Evolutionary conservation across 345 rosid genomes (phyloP).

Genomic region (Erucastrum elatum): DNA sequence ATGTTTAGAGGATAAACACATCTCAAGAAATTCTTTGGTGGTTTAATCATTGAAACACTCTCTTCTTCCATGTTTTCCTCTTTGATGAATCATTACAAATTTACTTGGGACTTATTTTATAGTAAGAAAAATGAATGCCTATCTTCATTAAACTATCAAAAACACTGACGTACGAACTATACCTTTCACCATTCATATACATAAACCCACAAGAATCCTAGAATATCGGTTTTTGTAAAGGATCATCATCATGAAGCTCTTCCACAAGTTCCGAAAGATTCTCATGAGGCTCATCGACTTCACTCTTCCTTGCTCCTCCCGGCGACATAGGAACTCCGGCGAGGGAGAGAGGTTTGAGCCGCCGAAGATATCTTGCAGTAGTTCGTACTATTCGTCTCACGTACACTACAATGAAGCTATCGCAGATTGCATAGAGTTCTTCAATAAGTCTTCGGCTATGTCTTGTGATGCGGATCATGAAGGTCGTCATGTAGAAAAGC

Average conservation of each 20-base stretch:
- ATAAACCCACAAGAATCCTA: slow-evolving; percentile 21
- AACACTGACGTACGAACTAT: slow-evolving; percentile 38
- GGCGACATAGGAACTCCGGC: slow-evolving; percentile 12
- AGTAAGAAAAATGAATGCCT: slow-evolving; percentile 3
- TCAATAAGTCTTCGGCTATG: slow-evolving; percentile 74
- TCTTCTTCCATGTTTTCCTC: slow-evolving; percentile 29
- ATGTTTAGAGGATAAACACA: slow-evolving; percentile 32
- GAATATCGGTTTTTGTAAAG: background rate
- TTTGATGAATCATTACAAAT: slow-evolving; percentile 32
- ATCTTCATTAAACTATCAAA: slow-evolving; percentile 13
- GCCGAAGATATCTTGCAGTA: slow-evolving; percentile 85
- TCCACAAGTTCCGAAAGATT: slow-evolving; percentile 64
- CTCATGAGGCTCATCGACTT: slow-evolving; percentile 58
- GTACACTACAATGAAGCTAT: slow-evolving; percentile 79
- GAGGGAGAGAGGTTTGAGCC: slow-evolving; percentile 58
- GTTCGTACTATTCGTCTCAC: slow-evolving; percentile 74
- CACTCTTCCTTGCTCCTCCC: slow-evolving; percentile 46
- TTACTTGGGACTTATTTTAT: background rate
- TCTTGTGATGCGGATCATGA: slow-evolving; percentile 55
- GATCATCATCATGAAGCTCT: slow-evolving; percentile 69
- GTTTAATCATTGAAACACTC: slow-evolving; percentile 40
- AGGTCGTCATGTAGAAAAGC: slow-evolving; percentile 51
- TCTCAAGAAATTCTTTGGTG: slow-evolving; percentile 32
- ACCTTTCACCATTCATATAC: slow-evolving; percentile 51
- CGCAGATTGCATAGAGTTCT: slow-evolving; percentile 96